phyloP scores from a whole-genome alignment of 2,329 filamentous ascomycete genomes.

The Ophiostoma australiae region DNA sequence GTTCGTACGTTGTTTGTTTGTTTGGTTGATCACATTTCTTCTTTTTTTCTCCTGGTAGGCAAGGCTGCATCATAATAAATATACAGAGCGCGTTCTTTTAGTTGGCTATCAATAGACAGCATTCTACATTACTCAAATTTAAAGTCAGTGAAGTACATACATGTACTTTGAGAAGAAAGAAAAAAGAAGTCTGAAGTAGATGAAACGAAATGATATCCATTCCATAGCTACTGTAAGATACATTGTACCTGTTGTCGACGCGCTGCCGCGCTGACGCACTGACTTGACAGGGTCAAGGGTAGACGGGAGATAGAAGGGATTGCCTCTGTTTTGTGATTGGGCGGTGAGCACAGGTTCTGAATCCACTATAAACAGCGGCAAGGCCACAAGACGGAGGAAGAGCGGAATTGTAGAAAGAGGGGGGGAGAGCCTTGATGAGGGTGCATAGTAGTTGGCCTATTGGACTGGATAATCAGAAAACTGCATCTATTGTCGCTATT shows the following conservation, averaged over 20 bases:
- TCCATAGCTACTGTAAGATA: background rate
- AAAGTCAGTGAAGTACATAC: too few species aligned
- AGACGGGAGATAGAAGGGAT: background rate
- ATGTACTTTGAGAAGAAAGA: too few species aligned
- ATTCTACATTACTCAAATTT: too few species aligned
- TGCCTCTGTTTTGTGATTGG: slow-evolving; percentile 4
- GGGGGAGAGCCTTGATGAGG: background rate
- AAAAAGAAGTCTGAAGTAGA: background rate
- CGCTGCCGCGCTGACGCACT: background rate
- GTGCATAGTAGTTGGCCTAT: background rate
- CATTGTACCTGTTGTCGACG: background rate
- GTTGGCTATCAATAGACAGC: too few species aligned
- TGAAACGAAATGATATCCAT: background rate
- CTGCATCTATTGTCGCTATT: slow-evolving; percentile 9
- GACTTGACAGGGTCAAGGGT: background rate
- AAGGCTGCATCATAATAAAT: too few species aligned
- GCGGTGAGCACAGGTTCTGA: background rate
- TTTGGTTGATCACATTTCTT: too few species aligned
- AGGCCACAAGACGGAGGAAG: background rate
- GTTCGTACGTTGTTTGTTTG: too few species aligned
- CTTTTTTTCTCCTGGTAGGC: too few species aligned
- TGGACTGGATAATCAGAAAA: slow-evolving; percentile 13
- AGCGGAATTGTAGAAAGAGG: background rate
- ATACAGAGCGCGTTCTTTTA: too few species aligned
- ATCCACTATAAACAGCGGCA: background rate